Evolutionary conservation across 257 asterid genomes (phyloP).

Genomic region (Handroanthus guayacan): DNA sequence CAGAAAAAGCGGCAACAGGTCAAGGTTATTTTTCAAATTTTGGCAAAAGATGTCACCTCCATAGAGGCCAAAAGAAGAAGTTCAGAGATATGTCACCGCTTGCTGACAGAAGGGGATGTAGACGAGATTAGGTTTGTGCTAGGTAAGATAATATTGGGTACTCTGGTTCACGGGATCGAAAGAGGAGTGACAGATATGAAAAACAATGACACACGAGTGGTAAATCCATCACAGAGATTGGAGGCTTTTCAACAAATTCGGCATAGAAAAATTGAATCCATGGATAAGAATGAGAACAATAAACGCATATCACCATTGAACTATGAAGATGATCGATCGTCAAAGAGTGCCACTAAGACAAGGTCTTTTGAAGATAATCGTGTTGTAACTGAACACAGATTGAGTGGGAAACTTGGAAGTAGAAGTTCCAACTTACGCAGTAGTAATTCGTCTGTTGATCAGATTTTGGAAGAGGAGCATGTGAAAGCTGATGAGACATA

Average conservation of each 20-base stretch:
- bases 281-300: conserved; percentile 26
- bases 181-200: conserved; percentile 32
- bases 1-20: conserved; percentile 49
- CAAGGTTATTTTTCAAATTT: conserved; percentile 38
- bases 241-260: conserved; percentile 26
- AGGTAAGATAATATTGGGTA: conserved; percentile 65
- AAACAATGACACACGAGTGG: conserved; percentile 33
- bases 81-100: conserved; percentile 45
- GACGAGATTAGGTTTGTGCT: conserved; percentile 72
- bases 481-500: conserved; percentile 15
- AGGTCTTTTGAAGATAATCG: conserved; percentile 23
- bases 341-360: conserved; percentile 35
- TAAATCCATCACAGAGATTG: conserved; percentile 31
- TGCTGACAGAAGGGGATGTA: conserved; percentile 50
- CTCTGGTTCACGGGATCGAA: conserved; percentile 47
- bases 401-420: conserved; percentile 22
- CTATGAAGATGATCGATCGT: conserved; percentile 8
- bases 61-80: conserved; percentile 31
- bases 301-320: conserved; percentile 25
- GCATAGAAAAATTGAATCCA: conserved; percentile 14
- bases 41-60: conserved; percentile 41
- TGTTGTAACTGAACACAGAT: conserved; percentile 18
- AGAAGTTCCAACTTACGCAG: neutral
- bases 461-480: conserved; percentile 25
- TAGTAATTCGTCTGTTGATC: neutral